Evolutionary conservation across 2,329 filamentous ascomycete species (phyloP).

Genomic region (Tolypocladium paradoxum): DNA sequence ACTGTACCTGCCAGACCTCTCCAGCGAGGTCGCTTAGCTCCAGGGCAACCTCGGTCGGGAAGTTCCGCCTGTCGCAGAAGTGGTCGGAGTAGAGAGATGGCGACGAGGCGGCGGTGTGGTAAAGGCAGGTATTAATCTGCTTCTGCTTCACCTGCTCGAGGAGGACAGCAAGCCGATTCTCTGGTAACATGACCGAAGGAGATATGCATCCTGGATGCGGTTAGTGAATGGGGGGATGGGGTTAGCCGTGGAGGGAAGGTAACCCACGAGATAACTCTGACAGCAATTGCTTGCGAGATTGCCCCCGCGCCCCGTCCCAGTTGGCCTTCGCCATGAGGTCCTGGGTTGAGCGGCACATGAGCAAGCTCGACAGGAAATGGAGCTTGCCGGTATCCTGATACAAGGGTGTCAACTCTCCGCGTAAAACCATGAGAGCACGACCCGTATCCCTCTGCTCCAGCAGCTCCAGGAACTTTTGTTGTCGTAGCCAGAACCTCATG

Average conservation of each 20-base stretch:
- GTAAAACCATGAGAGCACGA: conserved; percentile 69
- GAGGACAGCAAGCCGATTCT: conserved; percentile 73
- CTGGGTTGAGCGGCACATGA: conserved; percentile 76
- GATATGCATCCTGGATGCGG: conserved; percentile 65
- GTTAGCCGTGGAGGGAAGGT: background rate
- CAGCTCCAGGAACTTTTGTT: conserved; percentile 91
- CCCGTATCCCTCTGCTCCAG: conserved; percentile 66
- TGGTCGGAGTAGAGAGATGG: conserved; percentile 89
- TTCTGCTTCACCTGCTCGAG: conserved; percentile 73
- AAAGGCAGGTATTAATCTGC: conserved; percentile 76
- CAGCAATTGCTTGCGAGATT: conserved; percentile 64
- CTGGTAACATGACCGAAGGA: conserved; percentile 91
- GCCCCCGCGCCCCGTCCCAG: conserved; percentile 74
- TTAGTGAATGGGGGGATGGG: conserved; percentile 10
- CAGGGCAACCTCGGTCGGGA: conserved; percentile 60
- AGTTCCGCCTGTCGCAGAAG: conserved; percentile 65
- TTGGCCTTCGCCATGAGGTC: conserved; percentile 66
- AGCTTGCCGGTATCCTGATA: conserved; percentile 68
- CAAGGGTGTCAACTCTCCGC: conserved; percentile 78
- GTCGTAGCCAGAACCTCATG: conserved; percentile 80
- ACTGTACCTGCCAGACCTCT: conserved; percentile 86
- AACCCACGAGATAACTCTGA: conserved; percentile 69
- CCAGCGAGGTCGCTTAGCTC: conserved; percentile 65
- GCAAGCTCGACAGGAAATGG: conserved; percentile 74
- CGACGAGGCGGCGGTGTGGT: conserved; percentile 69